phyloP scores from a whole-genome alignment of 208 protist genomes.

The Wallacemonas sp. region DNA sequence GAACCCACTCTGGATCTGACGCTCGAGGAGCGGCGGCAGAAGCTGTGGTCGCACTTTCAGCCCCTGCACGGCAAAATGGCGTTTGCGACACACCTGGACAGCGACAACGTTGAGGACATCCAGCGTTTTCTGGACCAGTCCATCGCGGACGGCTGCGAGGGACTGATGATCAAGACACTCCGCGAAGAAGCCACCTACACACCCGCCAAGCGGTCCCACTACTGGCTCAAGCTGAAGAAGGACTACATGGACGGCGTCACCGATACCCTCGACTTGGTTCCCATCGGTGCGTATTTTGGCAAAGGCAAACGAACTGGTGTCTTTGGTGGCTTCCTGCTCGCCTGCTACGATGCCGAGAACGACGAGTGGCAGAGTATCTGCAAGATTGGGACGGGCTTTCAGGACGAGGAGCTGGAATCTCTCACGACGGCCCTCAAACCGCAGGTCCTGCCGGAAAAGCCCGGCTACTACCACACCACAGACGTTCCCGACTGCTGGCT shows the following conservation, averaged over 20 bases:
- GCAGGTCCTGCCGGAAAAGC: conserved; percentile 57
- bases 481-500: conserved; percentile 97
- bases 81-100: conserved; percentile 91
- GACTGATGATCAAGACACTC: conserved; percentile 99
- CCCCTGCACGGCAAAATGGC: conserved; percentile 82
- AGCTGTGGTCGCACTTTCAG: conserved; percentile 63
- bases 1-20: conserved; percentile 84
- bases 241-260: conserved; percentile 98
- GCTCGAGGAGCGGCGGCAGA: conserved; percentile 79
- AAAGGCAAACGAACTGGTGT: conserved; percentile 98
- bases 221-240: conserved; percentile 99
- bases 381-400: conserved; percentile 98
- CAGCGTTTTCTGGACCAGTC: conserved; percentile 94
- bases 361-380: conserved; percentile 98
- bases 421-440: conserved; percentile 69
- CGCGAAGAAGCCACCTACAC: conserved; percentile 94
- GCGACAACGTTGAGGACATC: conserved; percentile 93
- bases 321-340: conserved; percentile 98
- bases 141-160: conserved; percentile 93
- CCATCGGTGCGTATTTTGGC: conserved; percentile 98
- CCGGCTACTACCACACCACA: conserved; percentile 77
- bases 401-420: conserved; percentile 90
- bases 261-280: conserved; percentile 99
- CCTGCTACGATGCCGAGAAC: conserved; percentile 96
- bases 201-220: conserved; percentile 95